Evolutionary conservation across 768 basidiomycete genomes (phyloP), one percentile per base, ranked within the genome.

Genomic region (Mrakia frigida): DNA sequence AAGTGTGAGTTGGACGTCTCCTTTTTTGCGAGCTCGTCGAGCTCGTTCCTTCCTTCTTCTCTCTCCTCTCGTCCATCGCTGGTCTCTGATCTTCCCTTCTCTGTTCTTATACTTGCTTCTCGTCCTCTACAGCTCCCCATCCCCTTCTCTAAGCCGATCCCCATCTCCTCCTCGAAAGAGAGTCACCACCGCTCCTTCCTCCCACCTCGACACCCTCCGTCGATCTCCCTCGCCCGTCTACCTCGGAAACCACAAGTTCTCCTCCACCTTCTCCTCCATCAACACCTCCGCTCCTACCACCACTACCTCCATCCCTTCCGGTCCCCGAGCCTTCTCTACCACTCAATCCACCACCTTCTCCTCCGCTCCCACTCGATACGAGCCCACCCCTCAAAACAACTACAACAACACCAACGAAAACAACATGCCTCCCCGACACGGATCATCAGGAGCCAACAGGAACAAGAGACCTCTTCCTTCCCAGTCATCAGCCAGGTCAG

Each of bases 321-420:
- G 53, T 46, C 25, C 52, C n/a, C 71, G 71, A 72, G 50, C 71
- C 23, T 72, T 56, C 59, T 72, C 52, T 21, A 72, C 52, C 50
- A 37, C 71, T n/a, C 56, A 56, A 28, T n/a, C 37, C 11, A 31
- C 52, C 41, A 28, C 31, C 35, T 53, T 46, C 43, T 46, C 65
- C 5, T n/a, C 63, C 65, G 23, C 28, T 31, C 39, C 74, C 33
- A 50, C 46, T 10, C 65, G 43, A 23, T n/a, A 6, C 50, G 23
- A 39, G 7, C 65, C 28, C 23, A 25, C 61, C 39, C 46, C 35
- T n/a, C 13, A 28, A 28, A 75, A 33, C 35, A 23, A 69, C 65
- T n/a, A 16, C 43, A 25, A 16, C 39, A 59, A 25, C 25, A 28
- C 60, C 73, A 33, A 28, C 69, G 39, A 65, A 52, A 6, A 43